Base-by-base conservation (phyloP, 23 red algal species). In the Gracilariopsis chorda region DNA sequence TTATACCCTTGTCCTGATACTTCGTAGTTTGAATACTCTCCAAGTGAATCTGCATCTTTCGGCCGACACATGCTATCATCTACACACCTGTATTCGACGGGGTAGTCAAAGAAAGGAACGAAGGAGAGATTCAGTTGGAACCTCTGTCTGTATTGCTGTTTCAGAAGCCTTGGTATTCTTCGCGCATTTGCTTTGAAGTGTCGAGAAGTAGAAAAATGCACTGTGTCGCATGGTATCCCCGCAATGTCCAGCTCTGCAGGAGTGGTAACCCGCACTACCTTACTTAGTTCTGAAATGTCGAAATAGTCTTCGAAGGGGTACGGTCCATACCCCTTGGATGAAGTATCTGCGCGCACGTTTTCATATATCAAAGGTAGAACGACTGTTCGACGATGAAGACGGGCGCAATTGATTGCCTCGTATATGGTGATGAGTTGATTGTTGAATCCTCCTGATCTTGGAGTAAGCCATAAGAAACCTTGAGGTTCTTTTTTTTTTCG, bases 221-320 rank as follows among this genome's bases (percentile, higher is more conserved):
- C 52, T 25, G 57, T 65, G 32, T 69, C 32, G 62, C 80, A 85
- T 43, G 80, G 80, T 60, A 85, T 23, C 14, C 47, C 45, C 4
- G 36, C 36, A 2, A 27, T 58, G 41, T 85, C 80, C 80, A 85
- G 49, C 33, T 67, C 60, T 30, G 57, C 62, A 28, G 62, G 62
- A 12, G 80, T 85, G 29, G 41, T 70, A 19, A 70, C 39, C 40
- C 35, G 19, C n/a, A 85, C 37, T 20, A 85, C 52, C 62, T 52
- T 65, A 11, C 45, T 67, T 25, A 88, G 60, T 20, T 32, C 46
- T 14, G 45, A 51, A 60, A 88, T 16, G 67, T 88, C 69, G 48
- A 88, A 88, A 30, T 88, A 88, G 44, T 88, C 84, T 60, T 59
- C 51, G 59, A 88, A 88, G 10, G 69, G 84, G 51, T 75, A 88